Conservation (phyloP, 208 protist genomes). For the Trypanosoma lewisi region DNA sequence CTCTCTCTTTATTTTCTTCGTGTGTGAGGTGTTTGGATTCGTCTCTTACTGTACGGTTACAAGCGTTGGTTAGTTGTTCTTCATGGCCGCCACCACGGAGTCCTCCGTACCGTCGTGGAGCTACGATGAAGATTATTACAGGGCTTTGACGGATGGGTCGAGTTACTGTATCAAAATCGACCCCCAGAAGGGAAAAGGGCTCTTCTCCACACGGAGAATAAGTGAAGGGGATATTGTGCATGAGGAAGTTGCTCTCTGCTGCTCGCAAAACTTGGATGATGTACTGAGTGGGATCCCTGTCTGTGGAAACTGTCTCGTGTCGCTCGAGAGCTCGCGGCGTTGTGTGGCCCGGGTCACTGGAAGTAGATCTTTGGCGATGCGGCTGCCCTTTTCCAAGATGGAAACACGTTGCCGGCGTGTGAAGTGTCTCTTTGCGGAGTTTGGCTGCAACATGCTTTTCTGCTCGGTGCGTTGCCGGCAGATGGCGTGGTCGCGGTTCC, state of each 20-base stretch:
- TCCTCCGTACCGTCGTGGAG: slow-evolving; percentile 39
- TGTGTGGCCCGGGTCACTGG: slow-evolving; percentile 39
- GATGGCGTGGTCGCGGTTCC: slow-evolving; percentile 36
- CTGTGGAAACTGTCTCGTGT: slow-evolving; percentile 54
- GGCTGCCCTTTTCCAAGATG: slow-evolving; percentile 31
- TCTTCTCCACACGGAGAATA: slow-evolving; percentile 39
- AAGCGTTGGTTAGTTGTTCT: background rate
- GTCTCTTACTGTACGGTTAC: background rate
- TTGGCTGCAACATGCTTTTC: slow-evolving; percentile 51
- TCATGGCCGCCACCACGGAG: background rate
- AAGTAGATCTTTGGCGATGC: slow-evolving; percentile 31
- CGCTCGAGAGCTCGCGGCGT: slow-evolving; percentile 51
- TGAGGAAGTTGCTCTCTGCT: slow-evolving; percentile 67
- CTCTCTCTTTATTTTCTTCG: slow-evolving; percentile 7
- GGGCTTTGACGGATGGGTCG: slow-evolving; percentile 32
- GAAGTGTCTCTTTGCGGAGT: slow-evolving; percentile 30
- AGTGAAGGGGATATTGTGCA: slow-evolving; percentile 41
- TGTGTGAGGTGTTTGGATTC: background rate
- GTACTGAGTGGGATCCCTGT: slow-evolving; percentile 31
- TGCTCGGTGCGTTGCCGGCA: slow-evolving; percentile 64
- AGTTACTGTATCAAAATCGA: slow-evolving; percentile 45
- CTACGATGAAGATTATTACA: slow-evolving; percentile 48
- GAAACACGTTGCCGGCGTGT: slow-evolving; percentile 27
- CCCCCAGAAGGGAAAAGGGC: slow-evolving; percentile 62
- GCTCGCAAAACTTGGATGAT: slow-evolving; percentile 78